Evolutionary conservation across 495 filamentous ascomycete species (phyloP).

Genomic region (Talaromyces nanjingensis): DNA sequence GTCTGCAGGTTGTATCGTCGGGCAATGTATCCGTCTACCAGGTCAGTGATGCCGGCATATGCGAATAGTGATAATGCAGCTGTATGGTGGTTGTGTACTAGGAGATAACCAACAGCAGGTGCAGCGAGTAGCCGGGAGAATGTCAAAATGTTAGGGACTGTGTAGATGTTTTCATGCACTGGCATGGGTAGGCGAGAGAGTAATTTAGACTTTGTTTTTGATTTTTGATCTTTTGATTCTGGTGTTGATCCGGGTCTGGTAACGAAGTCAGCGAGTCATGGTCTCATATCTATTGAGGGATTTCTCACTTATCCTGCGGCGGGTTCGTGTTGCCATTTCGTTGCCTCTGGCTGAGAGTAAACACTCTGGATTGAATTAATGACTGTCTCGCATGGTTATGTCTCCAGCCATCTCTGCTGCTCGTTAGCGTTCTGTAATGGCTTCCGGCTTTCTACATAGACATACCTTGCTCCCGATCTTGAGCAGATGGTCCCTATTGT

Average conservation of each 20-base stretch:
- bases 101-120: conserved; percentile 81
- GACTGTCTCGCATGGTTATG: not conserved
- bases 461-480: not conserved
- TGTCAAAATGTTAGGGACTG: conserved; percentile 85
- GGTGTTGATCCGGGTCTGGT: not conserved
- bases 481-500: not conserved
- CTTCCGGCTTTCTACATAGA: not conserved
- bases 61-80: conserved; percentile 78
- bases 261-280: not conserved
- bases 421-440: not conserved
- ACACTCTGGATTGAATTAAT: not conserved
- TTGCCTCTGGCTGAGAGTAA: not conserved
- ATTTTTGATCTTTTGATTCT: not conserved
- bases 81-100: conserved; percentile 72
- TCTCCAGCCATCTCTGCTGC: not conserved
- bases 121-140: conserved; percentile 78
- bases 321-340: not conserved
- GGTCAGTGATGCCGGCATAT: conserved; percentile 86
- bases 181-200: conserved; percentile 45
- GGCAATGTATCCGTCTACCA: conserved; percentile 89
- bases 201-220: conserved; percentile 23
- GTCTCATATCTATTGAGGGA: not conserved
- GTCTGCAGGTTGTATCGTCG: conserved; percentile 80
- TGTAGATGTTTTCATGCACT: conserved; percentile 89
- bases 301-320: not conserved